Evolutionary conservation across 2,329 filamentous ascomycete species (phyloP), one percentile per base, ranked within the genome.

Genomic region (Orbilia brochopaga): DNA sequence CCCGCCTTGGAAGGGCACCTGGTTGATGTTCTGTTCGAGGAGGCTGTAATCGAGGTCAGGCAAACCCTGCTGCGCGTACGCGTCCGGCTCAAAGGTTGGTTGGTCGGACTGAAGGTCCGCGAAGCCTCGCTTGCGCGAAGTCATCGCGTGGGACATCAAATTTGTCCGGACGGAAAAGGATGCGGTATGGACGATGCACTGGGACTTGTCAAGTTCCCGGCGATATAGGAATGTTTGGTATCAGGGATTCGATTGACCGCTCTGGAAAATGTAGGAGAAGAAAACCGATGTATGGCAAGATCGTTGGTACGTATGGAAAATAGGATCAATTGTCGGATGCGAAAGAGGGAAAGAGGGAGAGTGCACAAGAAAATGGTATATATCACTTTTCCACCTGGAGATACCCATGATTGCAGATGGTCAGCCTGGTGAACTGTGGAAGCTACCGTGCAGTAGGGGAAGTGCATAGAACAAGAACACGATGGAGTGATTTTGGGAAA

Each of bases 101-200:
- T 62, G 65, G 53, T 69, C 65, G 52, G 65, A 58, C 60, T 69
- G 65, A 32, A 69, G 54, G 55, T 69, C 65, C 35, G 65, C 65
- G 65, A 69, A 69, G 52, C 52, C 65, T 69, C 65, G 65, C 65
- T 69, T 69, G 60, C 65, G 65, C 58, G 65, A 60, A 69, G 59
- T 69, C 65, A 69, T 69, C 44, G 58, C 55, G 60, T 69, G 52
- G 57, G 62, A 63, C 58, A 69, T 69, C 56, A 69, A 69, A 52
- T 63, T 19, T 63, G 27, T 57, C 51, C 46, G 62, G 53, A 52
- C 51, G 32, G 42, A 19, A 44, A 61, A 40, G 7, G 8, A 32
- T 19, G 19, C 21, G 32, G 32, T 7, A 40, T 1, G n/a, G n/a
- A n/a, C n/a, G n/a, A n/a, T n/a, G n/a, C n/a, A n/a, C n/a, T n/a